A percentile compares a stretch with the other conserved stretches of the same genome.
Conservation (phyloP, 768 basidiomycete genomes). For the Tulasnella sp. region DNA sequence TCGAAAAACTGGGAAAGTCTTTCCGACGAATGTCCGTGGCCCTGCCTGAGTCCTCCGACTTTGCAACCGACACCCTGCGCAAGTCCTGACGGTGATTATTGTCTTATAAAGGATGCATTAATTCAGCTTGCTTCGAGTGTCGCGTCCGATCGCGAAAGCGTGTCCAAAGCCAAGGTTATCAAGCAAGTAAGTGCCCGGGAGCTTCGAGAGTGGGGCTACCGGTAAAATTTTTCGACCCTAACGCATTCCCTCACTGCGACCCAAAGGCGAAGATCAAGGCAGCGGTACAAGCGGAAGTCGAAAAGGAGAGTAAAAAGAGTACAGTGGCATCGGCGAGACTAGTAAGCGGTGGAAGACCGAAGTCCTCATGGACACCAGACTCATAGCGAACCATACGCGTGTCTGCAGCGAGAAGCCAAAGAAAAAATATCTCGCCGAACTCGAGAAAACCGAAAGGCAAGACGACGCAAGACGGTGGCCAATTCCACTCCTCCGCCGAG, state of each 20-base stretch:
- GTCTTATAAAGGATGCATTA: conserved; percentile 26
- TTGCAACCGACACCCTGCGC: conserved; percentile 4
- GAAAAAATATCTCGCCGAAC: conserved; percentile 1
- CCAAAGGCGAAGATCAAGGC: conserved; percentile 26
- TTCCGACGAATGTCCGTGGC: conserved; percentile 27
- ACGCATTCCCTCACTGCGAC: neutral
- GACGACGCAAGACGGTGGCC: neutral
- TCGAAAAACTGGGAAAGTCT: conserved; percentile 22
- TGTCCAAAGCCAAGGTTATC: conserved; percentile 11
- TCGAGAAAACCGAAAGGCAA: conserved; percentile 23
- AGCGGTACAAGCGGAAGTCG: conserved; percentile 20
- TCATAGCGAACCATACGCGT: neutral
- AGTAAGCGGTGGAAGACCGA: conserved; percentile 14
- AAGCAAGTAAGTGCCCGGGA: conserved; percentile 2
- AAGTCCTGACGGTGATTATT: neutral
- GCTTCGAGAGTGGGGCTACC: neutral
- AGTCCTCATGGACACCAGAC: neutral
- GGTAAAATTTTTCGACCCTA: neutral
- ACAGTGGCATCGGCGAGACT: conserved; percentile 7
- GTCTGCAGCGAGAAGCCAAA: conserved; percentile 25
- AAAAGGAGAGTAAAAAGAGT: conserved; percentile 17
- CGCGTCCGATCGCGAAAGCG: neutral
- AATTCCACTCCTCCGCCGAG: conserved; percentile 25
- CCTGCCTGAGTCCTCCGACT: conserved; percentile 22
- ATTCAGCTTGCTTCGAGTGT: conserved; percentile 25